These are phyloP conservation scores for Colletotrichum nymphaeae DNA, from an alignment of 2,329 filamentous ascomycete genomes.

Conservation along the genomic window DNA sequence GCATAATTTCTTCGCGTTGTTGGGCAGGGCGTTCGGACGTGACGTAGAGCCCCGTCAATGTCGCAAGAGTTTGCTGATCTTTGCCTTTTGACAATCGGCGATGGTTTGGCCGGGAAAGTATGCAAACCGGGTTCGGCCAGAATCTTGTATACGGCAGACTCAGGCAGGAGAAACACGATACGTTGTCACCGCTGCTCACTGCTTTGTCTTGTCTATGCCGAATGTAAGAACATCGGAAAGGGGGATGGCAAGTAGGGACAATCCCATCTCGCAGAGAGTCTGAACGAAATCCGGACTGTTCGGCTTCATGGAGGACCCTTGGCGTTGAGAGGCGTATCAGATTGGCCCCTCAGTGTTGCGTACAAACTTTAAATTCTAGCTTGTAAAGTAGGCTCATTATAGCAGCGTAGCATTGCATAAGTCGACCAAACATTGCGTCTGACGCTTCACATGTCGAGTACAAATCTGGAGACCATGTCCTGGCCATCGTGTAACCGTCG, in stretches of 20 bases:
- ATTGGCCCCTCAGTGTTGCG: neutral
- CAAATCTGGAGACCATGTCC: neutral
- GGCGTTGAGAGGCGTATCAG: conserved; percentile 11
- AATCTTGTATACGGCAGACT: neutral
- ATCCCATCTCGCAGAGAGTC: neutral
- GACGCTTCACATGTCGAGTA: neutral
- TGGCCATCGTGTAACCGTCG: neutral
- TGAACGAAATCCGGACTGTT: neutral
- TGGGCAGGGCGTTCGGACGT: neutral
- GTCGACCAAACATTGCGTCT: neutral
- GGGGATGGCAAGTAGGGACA: neutral
- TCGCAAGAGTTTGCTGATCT: neutral
- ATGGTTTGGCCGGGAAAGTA: neutral
- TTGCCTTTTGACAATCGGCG: neutral
- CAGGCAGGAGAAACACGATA: no score
- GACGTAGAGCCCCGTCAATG: neutral
- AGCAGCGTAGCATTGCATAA: neutral
- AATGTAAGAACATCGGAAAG: neutral
- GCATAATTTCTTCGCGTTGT: neutral
- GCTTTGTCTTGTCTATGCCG: neutral
- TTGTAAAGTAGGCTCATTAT: neutral
- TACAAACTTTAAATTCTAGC: conserved; percentile 7
- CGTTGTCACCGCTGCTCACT: neutral
- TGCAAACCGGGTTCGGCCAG: neutral
- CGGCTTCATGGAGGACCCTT: conserved; percentile 1